A percentile compares a stretch with the other conserved stretches of the same genome.
Conservation (phyloP, 495 filamentous ascomycete species). For the Aspergillus mulundensis region DNA sequence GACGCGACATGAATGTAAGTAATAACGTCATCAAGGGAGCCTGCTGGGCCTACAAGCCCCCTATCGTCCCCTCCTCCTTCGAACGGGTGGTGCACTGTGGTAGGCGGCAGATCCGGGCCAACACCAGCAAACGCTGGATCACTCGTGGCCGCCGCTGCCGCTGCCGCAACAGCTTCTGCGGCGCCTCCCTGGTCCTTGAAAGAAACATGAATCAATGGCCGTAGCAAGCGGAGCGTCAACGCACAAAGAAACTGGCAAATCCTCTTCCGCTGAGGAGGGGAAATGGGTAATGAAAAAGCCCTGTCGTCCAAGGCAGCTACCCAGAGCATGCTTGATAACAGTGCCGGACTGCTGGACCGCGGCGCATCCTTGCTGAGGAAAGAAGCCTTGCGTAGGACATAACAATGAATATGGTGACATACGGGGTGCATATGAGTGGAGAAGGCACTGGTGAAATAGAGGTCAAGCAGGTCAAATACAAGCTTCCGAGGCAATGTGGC, state of each 20-base stretch:
- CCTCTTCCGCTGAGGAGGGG: slow-evolving; percentile 78
- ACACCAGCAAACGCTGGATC: slow-evolving; percentile 25
- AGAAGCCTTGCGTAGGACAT: slow-evolving; percentile 84
- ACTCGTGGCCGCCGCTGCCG: slow-evolving; percentile 8
- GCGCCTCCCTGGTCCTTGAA: slow-evolving; percentile 36
- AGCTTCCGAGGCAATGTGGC: slow-evolving; percentile 69
- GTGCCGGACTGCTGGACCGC: slow-evolving; percentile 76
- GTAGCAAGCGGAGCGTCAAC: slow-evolving; percentile 78
- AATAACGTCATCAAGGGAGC: slow-evolving; percentile 76
- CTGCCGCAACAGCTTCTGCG: slow-evolving; percentile 12
- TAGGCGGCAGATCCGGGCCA: slow-evolving; percentile 27
- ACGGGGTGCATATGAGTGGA: slow-evolving; percentile 82
- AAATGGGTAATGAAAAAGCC: slow-evolving; percentile 77
- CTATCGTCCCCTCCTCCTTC: slow-evolving; percentile 72
- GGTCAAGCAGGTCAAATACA: slow-evolving; percentile 79
- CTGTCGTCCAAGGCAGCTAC: slow-evolving; percentile 90
- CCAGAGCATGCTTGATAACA: slow-evolving; percentile 94
- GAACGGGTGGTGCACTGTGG: slow-evolving; percentile 39
- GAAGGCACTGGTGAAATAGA: slow-evolving; percentile 84
- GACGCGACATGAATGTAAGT: slow-evolving; percentile 89
- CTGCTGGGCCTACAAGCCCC: slow-evolving; percentile 69
- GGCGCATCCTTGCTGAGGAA: slow-evolving; percentile 78
- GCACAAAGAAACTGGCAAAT: slow-evolving; percentile 89
- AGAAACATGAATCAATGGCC: slow-evolving; percentile 73
- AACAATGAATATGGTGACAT: slow-evolving; percentile 88